Base-by-base conservation (phyloP, 2,329 filamentous ascomycete species). In the Calonectria honghensis region DNA sequence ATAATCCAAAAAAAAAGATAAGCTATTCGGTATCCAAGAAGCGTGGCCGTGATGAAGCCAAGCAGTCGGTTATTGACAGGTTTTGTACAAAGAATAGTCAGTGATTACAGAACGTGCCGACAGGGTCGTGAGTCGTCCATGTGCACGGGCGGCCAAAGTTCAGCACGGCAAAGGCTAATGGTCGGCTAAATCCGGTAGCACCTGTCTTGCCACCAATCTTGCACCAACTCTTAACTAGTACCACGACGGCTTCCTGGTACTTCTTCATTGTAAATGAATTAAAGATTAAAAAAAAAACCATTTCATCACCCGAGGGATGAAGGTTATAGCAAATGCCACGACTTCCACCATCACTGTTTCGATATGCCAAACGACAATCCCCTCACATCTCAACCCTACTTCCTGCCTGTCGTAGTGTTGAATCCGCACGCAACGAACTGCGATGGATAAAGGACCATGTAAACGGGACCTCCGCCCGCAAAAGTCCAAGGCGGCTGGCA, bases 371-470 rank as follows among this genome's bases (percentile, higher is more conserved):
- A 75, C 82, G 83, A 11, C 86, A 90, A 78, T 91, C 91, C 24
- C 87, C 89, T 1, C 85, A 92, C 65, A 87, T 94, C 6, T 87
- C 91, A 10, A 82, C 87, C 2, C 89, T 96, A 6, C 89, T 96
- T 1, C 91, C 89, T 18, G 89, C 89, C 11, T 94, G 93, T 77
- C 89, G 93, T 74, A 89, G 91, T 79, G 81, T 95, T 3, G 81
- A 83, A n/a, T 91, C 92, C 4, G 92, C 94, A 7, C 86, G 87
- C 69, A 92, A 91, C 80, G 94, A 96, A 86, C 86, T 96, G 67
- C 90, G 93, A 80, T 96, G 94, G 94, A 90, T 96, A 68, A 88
- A 86, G 66, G 89, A 93, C 76, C 90, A 94, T 81, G 88, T 89
- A 76, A 84, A 87, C 45, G 79, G 78, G 71, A 81, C 77, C 18